Evolutionary conservation across 1,284 basidiomycete genomes (phyloP), one percentile per base, ranked within the genome.

Genomic region (Coniferiporia weirii): DNA sequence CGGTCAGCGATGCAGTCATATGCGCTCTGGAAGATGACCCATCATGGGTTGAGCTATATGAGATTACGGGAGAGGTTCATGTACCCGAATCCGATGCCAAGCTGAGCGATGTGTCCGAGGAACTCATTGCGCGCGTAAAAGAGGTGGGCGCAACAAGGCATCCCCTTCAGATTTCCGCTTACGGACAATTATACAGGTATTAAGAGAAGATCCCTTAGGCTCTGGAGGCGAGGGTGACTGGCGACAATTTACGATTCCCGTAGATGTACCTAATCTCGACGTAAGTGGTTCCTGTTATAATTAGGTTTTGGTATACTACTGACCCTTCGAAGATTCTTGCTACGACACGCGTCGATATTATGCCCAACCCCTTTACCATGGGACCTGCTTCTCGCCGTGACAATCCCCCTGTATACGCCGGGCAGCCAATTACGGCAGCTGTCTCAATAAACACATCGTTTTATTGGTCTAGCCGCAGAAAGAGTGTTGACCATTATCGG

Each of bases 251-350:
- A 78, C 75, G 52, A 89, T 93, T 49, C 91, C 91, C 12, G 86
- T 94, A 2, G 92, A 93, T 67, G 77, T 94, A 47, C 91, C 92
- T 1, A 79, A 80, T 57, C 86, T 92, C 77, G 83, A 85, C 67
- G 91, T 90, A 60, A 72, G 85, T 75, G 10, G 4, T 19, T 15
- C 43, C 43, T 57, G 52, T 7, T 9, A 43, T 46, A 19, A 19
- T 10, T 13, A 43, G 20, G 20, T 35, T 48, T 20, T 35, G 9
- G 34, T 54, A 47, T 38, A 56, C n/a, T 5, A 27, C 56, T 35
- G 10, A 54, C n/a, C 53, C 54, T 10, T 49, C 19, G 45, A 55
- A 92, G 89, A 85, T 91, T 56, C 75, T 88, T 38, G 87, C 86
- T 34, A 79, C 87, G n/a, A 83, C 82, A n/a, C 73, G 75, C 44